Conservation (phyloP, 371 early-diverging fungal species). For the Apophysomyces ossiformis region DNA sequence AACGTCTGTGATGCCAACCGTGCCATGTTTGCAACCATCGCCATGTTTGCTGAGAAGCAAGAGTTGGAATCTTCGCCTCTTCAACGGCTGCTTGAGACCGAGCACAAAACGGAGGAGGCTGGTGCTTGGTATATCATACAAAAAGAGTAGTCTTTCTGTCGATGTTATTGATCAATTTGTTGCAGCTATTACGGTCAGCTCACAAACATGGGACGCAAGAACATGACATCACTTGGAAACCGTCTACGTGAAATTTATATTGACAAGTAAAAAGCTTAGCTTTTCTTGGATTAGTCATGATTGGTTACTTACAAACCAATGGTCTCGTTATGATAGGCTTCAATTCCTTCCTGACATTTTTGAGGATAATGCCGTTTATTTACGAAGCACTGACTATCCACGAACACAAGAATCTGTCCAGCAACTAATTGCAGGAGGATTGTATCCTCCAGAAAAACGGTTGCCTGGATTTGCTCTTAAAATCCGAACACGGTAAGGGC, state of each 20-base stretch:
- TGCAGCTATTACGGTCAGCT: conserved; percentile 75
- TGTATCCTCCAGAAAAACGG: conserved; percentile 60
- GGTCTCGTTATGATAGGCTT: conserved; percentile 23
- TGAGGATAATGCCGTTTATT: conserved; percentile 51
- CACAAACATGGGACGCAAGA: conserved; percentile 73
- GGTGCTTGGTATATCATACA: conserved; percentile 40
- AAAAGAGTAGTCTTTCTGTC: too few species aligned
- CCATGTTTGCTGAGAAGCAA: conserved; percentile 26
- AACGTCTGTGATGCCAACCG: conserved; percentile 55
- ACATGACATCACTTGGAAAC: conserved; percentile 61
- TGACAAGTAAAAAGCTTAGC: conserved; percentile 38
- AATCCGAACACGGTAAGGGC: conserved; percentile 45
- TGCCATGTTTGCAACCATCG: conserved; percentile 54
- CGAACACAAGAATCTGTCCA: conserved; percentile 80
- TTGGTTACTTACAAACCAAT: too few species aligned
- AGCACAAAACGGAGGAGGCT: conserved; percentile 24
- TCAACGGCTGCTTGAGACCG: conserved; percentile 39
- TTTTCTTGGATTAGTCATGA: too few species aligned
- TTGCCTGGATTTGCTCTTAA: conserved; percentile 32
- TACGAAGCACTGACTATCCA: conserved; percentile 72
- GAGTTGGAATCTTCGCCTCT: conserved; percentile 22
- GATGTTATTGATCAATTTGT: too few species aligned
- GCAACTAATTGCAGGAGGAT: conserved; percentile 66
- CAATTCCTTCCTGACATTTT: conserved; percentile 46
- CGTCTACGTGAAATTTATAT: conserved; percentile 70